A percentile compares a stretch with the other conserved stretches of the same genome.
These are phyloP conservation scores for Pilaira anomala DNA, from an alignment of 192 early-diverging fungal species.

Conservation along the genomic window DNA sequence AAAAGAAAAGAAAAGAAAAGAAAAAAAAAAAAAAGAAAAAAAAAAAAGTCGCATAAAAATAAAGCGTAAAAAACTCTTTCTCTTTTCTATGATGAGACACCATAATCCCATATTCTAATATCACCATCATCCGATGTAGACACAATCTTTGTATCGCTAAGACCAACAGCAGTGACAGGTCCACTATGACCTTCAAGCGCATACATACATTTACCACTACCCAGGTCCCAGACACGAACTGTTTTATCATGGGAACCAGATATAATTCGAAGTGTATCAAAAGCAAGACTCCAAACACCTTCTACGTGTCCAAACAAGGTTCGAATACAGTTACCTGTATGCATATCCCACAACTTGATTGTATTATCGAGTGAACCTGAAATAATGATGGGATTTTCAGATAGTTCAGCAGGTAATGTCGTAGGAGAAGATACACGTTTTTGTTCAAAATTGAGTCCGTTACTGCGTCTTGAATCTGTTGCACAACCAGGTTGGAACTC, in stretches of 20 bases:
- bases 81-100: constrained; percentile 14
- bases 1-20: too few relatives aligned
- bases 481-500: constrained; percentile 28
- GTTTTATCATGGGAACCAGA: constrained; percentile 63
- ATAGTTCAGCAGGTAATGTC: constrained; percentile 41
- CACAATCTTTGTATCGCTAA: constrained; percentile 87
- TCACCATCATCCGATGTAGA: constrained; percentile 83
- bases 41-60: too few relatives aligned
- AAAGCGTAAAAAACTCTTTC: background rate
- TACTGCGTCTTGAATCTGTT: constrained; percentile 16
- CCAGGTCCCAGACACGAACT: constrained; percentile 76
- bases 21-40: background rate
- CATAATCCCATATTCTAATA: constrained; percentile 82
- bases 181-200: constrained; percentile 62
- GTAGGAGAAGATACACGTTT: background rate
- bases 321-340: constrained; percentile 68
- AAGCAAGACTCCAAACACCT: constrained; percentile 77
- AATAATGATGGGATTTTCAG: constrained; percentile 60
- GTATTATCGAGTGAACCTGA: constrained; percentile 83
- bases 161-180: constrained; percentile 74
- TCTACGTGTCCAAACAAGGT: constrained; percentile 81
- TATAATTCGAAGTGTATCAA: constrained; percentile 70
- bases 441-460: background rate
- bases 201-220: constrained; percentile 63
- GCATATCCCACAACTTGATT: constrained; percentile 87